A percentile compares a stretch with the other conserved stretches of the same genome.
phyloP scores from a whole-genome alignment of 2,329 filamentous ascomycete genomes.

The Talaromyces sp. region DNA sequence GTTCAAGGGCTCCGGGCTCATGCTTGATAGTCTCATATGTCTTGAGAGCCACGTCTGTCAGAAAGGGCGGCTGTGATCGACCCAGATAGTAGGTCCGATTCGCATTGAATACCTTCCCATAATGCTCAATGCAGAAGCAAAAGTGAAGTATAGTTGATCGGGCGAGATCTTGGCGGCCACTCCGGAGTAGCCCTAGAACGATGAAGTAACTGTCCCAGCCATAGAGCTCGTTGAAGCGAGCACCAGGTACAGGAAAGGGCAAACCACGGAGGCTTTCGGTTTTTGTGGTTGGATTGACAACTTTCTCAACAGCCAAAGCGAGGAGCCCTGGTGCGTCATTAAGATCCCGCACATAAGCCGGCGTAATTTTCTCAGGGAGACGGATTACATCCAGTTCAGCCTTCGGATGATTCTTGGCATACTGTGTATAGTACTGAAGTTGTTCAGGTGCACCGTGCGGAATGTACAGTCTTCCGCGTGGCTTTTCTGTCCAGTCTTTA shows the following conservation, averaged over 20 bases:
- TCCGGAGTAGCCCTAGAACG: background rate
- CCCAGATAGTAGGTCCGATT: background rate
- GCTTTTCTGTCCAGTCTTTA: background rate
- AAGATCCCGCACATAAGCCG: background rate
- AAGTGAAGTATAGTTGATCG: background rate
- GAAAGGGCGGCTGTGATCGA: constrained; percentile 1
- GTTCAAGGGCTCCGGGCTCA: background rate
- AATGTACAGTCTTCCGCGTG: background rate
- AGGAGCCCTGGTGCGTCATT: background rate
- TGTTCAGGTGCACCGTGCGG: background rate
- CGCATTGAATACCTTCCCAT: background rate
- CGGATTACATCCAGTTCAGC: background rate
- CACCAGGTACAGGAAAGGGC: background rate
- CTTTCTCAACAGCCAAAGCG: background rate
- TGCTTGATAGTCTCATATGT: background rate
- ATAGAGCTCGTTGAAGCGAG: background rate
- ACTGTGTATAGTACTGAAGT: background rate
- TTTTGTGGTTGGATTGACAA: background rate
- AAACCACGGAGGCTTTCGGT: background rate
- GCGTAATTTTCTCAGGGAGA: background rate
- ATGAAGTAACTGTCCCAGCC: constrained; percentile 1
- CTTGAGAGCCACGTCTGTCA: background rate
- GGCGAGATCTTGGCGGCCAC: background rate
- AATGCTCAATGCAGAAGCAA: constrained; percentile 1
- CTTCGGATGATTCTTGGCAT: background rate